These are phyloP conservation scores for Talaromyces borbonicus DNA, from an alignment of 495 filamentous ascomycete genomes.

Conservation along the genomic window DNA sequence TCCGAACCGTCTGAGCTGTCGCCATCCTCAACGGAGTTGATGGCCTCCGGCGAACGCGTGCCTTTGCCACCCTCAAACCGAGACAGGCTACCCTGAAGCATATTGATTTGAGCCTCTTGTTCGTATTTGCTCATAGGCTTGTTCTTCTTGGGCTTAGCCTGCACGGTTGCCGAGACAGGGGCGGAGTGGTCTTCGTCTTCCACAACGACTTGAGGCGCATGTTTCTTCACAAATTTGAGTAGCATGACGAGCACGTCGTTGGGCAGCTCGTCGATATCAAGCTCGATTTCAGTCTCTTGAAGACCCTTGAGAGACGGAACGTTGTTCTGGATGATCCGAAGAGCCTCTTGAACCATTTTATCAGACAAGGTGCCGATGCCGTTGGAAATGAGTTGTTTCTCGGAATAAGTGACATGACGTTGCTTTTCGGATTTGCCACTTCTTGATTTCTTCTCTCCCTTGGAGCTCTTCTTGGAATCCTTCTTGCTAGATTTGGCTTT, in stretches of 20 bases:
- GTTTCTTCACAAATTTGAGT: conserved; percentile 63
- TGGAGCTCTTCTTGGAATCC: conserved; percentile 37
- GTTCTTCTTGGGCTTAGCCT: conserved; percentile 83
- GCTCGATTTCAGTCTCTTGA: conserved; percentile 77
- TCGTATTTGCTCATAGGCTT: conserved; percentile 96
- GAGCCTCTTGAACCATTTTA: conserved; percentile 61
- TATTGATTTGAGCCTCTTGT: conserved; percentile 79
- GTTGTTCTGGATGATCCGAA: conserved; percentile 85
- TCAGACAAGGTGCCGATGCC: conserved; percentile 68
- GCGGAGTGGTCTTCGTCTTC: conserved; percentile 28
- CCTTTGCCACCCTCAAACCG: conserved; percentile 34
- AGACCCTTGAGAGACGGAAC: conserved; percentile 68
- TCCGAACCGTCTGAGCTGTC: conserved; percentile 42
- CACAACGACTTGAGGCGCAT: conserved; percentile 46
- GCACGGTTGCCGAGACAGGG: conserved; percentile 35
- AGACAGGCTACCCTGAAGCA: conserved; percentile 52
- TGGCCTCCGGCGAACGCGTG: conserved; percentile 30
- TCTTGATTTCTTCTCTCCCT: conserved; percentile 45
- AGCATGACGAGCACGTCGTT: conserved; percentile 65
- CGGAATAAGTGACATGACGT: conserved; percentile 53
- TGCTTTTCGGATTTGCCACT: conserved; percentile 37
- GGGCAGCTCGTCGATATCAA: conserved; percentile 80
- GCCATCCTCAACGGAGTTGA: conserved; percentile 36
- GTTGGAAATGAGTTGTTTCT: conserved; percentile 80
- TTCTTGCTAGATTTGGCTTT: conserved; percentile 47